Conservation (phyloP, 2,329 filamentous ascomycete genomes). For the Ophiostoma pallidulum region DNA sequence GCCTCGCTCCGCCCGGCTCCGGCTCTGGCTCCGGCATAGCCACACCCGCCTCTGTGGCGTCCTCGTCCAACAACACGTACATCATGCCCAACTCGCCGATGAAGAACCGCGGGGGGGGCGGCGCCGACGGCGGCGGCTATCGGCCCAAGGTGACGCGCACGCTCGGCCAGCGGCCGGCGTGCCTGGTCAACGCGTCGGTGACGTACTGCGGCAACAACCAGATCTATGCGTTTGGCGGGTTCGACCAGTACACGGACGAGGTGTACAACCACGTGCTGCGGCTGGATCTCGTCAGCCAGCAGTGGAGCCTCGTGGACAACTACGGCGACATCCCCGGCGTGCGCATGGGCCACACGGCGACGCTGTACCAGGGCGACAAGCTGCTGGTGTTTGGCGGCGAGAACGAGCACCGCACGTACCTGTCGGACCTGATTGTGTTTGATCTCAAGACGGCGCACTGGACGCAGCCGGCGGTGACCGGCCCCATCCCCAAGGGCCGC, state of each 20-base stretch:
- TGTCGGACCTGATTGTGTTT: slow-evolving; percentile 93
- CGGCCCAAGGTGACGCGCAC: slow-evolving; percentile 75
- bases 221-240: slow-evolving; percentile 96
- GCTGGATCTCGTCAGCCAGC: slow-evolving; percentile 75
- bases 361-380: slow-evolving; percentile 86
- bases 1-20: neutral
- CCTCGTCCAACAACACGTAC: slow-evolving; percentile 68
- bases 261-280: slow-evolving; percentile 96
- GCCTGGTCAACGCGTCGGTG: slow-evolving; percentile 93
- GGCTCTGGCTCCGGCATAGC: neutral
- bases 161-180: slow-evolving; percentile 74
- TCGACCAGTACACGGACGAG: slow-evolving; percentile 98
- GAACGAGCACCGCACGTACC: slow-evolving; percentile 92
- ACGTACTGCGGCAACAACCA: slow-evolving; percentile 98
- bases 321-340: slow-evolving; percentile 97
- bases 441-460: slow-evolving; percentile 90
- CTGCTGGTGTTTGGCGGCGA: slow-evolving; percentile 96
- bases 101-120: slow-evolving; percentile 50
- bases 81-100: slow-evolving; percentile 82
- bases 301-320: slow-evolving; percentile 95
- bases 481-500: slow-evolving; percentile 77
- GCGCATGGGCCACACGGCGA: slow-evolving; percentile 94
- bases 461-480: slow-evolving; percentile 83
- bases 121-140: slow-evolving; percentile 61
- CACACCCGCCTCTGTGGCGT: slow-evolving; percentile 41